These are phyloP conservation scores for Primulina tabacum DNA, from an alignment of 257 asterid species.

Conservation along the genomic window DNA sequence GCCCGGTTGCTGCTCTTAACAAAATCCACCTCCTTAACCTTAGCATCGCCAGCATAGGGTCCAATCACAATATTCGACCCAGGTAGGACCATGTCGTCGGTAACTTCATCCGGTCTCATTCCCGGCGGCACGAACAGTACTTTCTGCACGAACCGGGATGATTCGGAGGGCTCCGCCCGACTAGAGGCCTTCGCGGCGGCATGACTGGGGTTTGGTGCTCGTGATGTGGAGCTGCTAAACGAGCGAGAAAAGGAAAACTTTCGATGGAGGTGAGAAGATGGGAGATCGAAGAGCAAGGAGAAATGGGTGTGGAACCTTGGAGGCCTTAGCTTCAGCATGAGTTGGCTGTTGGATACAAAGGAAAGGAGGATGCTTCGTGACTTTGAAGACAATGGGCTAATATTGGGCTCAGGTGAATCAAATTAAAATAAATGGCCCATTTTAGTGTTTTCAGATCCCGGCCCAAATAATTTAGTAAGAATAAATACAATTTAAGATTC, in stretches of 20 bases:
- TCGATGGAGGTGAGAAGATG: constrained; percentile 18
- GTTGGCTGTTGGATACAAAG: neutral
- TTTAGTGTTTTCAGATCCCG: no score
- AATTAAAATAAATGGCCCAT: no score
- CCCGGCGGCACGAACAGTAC: constrained; percentile 78
- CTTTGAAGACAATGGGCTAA: no score
- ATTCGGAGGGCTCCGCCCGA: constrained; percentile 32
- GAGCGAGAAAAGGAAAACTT: constrained; percentile 27
- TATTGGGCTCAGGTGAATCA: no score
- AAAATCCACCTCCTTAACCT: constrained; percentile 67
- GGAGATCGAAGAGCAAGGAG: constrained; percentile 24
- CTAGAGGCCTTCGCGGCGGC: constrained; percentile 38
- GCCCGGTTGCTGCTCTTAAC: constrained; percentile 78
- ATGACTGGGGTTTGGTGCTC: constrained; percentile 22
- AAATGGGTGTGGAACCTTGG: constrained; percentile 29
- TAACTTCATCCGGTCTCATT: constrained; percentile 62
- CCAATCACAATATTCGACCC: constrained; percentile 89
- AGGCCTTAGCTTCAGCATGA: constrained; percentile 29
- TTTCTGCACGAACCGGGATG: constrained; percentile 34
- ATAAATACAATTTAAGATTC: no score
- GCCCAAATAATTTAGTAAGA: no score
- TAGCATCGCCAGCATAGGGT: constrained; percentile 86
- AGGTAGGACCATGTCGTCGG: constrained; percentile 69
- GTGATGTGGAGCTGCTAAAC: constrained; percentile 32
- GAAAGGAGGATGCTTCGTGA: no score